Conservation (phyloP, 129 eudicot genomes). For the Flaveria ramosissima region DNA sequence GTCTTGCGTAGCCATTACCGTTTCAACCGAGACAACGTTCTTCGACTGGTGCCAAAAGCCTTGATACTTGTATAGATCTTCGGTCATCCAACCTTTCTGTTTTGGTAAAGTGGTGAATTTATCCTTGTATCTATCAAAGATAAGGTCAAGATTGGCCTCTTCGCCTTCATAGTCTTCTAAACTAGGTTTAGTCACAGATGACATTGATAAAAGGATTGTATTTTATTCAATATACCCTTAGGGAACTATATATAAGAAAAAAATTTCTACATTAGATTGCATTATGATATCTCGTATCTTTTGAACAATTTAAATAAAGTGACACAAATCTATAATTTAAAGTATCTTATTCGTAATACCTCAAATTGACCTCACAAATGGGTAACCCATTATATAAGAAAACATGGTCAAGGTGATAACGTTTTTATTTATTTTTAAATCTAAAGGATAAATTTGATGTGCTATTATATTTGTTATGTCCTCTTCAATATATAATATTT, state of each 20-base stretch:
- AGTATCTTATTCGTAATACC: background rate
- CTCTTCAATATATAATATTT: too few species aligned
- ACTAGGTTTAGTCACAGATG: background rate
- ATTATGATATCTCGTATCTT: background rate
- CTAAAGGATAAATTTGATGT: too few species aligned
- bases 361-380: background rate
- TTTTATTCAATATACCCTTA: background rate
- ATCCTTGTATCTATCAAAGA: conserved; percentile 25
- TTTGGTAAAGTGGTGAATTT: conserved; percentile 32
- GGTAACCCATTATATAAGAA: background rate
- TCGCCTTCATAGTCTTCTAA: conserved; percentile 13
- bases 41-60: conserved; percentile 45
- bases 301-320: background rate
- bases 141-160: conserved; percentile 13
- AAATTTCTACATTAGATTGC: background rate
- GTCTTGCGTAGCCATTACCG: conserved; percentile 31
- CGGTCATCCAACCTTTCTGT: conserved; percentile 36
- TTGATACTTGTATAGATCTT: conserved; percentile 34
- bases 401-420: too few species aligned
- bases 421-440: too few species aligned
- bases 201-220: background rate
- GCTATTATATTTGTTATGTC: too few species aligned
- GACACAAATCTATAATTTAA: background rate
- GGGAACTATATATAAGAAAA: background rate
- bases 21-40: conserved; percentile 16